Percentiles rank a stretch among this genome's conserved stretches.
Conservation (phyloP, 257 asterid species). For the Solanum ossicruentum region DNA sequence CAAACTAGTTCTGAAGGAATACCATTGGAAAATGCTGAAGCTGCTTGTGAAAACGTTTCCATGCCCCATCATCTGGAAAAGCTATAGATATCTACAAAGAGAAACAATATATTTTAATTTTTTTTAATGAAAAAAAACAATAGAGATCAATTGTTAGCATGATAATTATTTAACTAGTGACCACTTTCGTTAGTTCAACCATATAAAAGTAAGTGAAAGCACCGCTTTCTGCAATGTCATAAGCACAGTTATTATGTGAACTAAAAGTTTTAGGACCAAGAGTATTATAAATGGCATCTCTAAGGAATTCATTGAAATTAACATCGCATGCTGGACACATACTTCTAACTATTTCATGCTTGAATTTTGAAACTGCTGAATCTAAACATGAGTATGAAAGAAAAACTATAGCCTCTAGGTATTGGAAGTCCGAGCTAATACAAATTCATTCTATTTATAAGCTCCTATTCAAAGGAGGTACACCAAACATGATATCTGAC, state of each 20-base stretch:
- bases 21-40: conserved; percentile 98
- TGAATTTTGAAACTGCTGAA: not conserved
- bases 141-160: not conserved
- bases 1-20: conserved; percentile 9
- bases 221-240: not conserved
- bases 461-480: not conserved
- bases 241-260: not conserved
- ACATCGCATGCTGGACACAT: not conserved
- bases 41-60: conserved; percentile 99
- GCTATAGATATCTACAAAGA: conserved; percentile 73
- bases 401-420: not conserved
- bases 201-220: not conserved
- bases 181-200: not conserved
- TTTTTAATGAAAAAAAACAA: not conserved
- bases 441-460: not conserved
- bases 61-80: conserved; percentile 98
- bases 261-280: not conserved
- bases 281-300: not conserved
- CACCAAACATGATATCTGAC: not conserved
- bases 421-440: not conserved
- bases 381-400: not conserved
- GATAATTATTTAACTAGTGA: not conserved
- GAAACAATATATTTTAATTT: not conserved
- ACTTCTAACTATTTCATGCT: not conserved
- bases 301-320: not conserved